These are phyloP conservation scores for Perkinsus olseni DNA, from an alignment of 169 alveolate species.

Conservation along the genomic window DNA sequence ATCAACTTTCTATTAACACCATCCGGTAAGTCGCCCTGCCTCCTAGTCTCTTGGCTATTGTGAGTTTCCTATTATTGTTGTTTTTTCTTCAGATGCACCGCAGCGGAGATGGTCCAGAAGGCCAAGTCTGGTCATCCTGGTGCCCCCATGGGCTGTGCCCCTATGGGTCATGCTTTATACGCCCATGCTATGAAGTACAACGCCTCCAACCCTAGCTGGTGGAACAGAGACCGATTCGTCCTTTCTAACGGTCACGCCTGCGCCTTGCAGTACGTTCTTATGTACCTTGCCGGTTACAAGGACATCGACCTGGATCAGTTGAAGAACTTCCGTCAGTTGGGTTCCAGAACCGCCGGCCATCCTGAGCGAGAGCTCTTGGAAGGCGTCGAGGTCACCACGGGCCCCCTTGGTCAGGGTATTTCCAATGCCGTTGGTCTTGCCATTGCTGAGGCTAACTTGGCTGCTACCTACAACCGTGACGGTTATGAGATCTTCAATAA, in stretches of 20 bases:
- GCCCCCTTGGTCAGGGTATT: conserved; percentile 68
- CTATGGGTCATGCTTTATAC: conserved; percentile 58
- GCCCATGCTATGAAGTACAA: conserved; percentile 49
- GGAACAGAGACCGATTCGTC: conserved; percentile 59
- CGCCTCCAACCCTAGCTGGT: conserved; percentile 51
- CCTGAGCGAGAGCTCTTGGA: conserved; percentile 55
- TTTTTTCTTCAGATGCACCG: not conserved
- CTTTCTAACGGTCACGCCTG: conserved; percentile 68
- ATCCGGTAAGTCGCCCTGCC: not conserved
- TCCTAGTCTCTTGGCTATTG: not conserved
- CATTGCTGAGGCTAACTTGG: conserved; percentile 49
- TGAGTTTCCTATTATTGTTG: not conserved
- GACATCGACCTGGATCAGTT: conserved; percentile 46
- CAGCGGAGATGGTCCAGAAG: conserved; percentile 18
- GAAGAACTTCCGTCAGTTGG: conserved; percentile 48
- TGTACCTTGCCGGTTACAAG: conserved; percentile 49
- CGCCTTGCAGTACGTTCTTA: conserved; percentile 56
- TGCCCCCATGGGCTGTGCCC: conserved; percentile 71
- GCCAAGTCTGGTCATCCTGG: conserved; percentile 71
- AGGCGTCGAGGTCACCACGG: conserved; percentile 56
- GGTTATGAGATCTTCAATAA: conserved; percentile 50
- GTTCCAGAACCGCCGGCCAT: conserved; percentile 55
- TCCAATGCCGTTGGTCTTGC: conserved; percentile 68
- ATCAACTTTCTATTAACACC: not conserved
- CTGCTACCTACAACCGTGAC: conserved; percentile 49